Conservation (phyloP, 2,329 filamentous ascomycete species). For the Shiraia bambusicola region DNA sequence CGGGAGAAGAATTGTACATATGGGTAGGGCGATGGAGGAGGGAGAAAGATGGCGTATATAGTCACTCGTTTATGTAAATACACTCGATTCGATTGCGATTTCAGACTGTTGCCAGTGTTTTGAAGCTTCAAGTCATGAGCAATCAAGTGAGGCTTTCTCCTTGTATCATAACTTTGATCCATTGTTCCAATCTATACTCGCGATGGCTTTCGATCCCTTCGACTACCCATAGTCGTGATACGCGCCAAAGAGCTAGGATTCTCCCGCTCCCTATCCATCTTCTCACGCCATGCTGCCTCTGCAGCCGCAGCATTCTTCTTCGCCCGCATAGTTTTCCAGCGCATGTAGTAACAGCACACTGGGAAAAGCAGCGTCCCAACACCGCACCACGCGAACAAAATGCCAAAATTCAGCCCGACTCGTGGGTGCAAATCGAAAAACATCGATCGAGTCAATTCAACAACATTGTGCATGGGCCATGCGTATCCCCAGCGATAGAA, state of each 20-base stretch:
- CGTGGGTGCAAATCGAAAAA: conserved; percentile 61
- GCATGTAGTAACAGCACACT: conserved; percentile 47
- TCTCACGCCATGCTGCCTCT: conserved; percentile 27
- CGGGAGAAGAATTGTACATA: neutral
- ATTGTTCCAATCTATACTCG: no score
- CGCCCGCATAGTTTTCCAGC: conserved; percentile 40
- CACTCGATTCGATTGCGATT: neutral
- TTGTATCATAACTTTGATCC: no score
- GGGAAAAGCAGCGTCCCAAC: conserved; percentile 58
- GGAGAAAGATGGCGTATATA: neutral
- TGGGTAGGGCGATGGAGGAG: neutral
- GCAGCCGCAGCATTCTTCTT: conserved; percentile 25
- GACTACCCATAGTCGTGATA: conserved; percentile 25
- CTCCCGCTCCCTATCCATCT: conserved; percentile 34
- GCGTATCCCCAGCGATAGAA: conserved; percentile 66
- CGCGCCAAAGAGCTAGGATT: conserved; percentile 26
- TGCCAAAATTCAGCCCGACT: conserved; percentile 61
- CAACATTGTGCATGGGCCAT: conserved; percentile 64
- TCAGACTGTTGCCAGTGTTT: no score
- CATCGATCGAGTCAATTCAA: conserved; percentile 60
- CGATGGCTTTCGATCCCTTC: neutral
- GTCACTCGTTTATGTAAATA: conserved; percentile 2
- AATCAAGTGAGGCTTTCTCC: no score
- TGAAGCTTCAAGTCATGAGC: no score
- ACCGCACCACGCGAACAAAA: conserved; percentile 60